A percentile compares a stretch with the other conserved stretches of the same genome.
phyloP scores from a whole-genome alignment of 1,284 basidiomycete species.

The Apiotrichum veenhuisii region DNA sequence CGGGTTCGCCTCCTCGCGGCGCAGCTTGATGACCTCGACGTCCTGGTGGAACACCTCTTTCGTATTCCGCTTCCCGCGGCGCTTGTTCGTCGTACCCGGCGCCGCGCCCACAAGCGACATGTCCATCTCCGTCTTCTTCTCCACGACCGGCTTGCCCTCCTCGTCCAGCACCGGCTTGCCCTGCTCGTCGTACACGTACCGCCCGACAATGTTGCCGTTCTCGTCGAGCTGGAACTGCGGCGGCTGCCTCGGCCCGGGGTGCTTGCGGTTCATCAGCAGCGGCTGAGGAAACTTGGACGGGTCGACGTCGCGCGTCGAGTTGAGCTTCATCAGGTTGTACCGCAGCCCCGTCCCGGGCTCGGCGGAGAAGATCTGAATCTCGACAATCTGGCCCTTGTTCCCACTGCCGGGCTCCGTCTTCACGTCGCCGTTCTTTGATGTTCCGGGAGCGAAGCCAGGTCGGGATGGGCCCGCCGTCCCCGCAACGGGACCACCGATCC shows the following conservation, averaged over 20 bases:
- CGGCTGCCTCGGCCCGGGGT: constrained; percentile 29
- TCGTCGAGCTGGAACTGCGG: constrained; percentile 34
- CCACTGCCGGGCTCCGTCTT: constrained; percentile 3
- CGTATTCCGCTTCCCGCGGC: constrained; percentile 25
- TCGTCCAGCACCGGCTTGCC: constrained; percentile 39
- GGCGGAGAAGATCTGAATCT: constrained; percentile 40
- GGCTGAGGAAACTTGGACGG: constrained; percentile 30
- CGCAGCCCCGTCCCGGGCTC: constrained; percentile 21
- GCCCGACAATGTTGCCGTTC: constrained; percentile 37
- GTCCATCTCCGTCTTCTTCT: constrained; percentile 35
- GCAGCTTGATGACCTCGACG: constrained; percentile 37
- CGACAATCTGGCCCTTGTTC: constrained; percentile 19
- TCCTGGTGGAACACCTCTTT: constrained; percentile 46
- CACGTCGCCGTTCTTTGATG: constrained; percentile 20
- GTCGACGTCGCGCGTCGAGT: constrained; percentile 30
- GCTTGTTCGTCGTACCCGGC: constrained; percentile 19
- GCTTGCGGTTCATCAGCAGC: constrained; percentile 41
- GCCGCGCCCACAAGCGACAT: constrained; percentile 36
- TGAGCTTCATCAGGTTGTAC: constrained; percentile 43
- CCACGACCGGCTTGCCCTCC: constrained; percentile 36
- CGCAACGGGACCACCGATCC: too few species aligned
- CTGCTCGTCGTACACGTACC: constrained; percentile 37
- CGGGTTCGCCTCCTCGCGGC: constrained; percentile 42
- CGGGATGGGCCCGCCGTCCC: not conserved
- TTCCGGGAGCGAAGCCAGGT: not conserved